A percentile compares a stretch with the other conserved stretches of the same genome.
Conservation (phyloP, 192 early-diverging fungal genomes). For the Neocallimastix lanati region DNA sequence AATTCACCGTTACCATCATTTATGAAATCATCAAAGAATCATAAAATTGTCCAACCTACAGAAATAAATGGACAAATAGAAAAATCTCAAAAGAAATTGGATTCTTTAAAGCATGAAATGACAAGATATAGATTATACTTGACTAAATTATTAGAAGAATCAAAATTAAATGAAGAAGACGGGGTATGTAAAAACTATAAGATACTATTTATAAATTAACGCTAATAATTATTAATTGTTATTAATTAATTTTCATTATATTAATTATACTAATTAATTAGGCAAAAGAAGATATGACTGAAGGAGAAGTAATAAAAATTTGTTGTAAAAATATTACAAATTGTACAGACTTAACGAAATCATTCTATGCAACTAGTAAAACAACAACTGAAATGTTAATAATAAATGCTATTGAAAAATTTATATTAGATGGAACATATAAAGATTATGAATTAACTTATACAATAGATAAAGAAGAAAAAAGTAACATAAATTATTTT, state of each 20-base stretch:
- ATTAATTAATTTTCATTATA: too few species aligned
- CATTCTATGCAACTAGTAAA: neutral
- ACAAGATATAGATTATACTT: constrained; percentile 2
- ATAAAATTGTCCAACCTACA: neutral
- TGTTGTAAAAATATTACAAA: neutral
- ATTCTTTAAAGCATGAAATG: constrained; percentile 4
- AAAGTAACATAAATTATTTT: neutral
- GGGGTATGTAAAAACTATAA: too few species aligned
- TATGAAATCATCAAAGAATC: neutral
- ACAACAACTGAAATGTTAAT: neutral
- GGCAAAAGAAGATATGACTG: neutral
- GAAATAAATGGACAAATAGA: neutral
- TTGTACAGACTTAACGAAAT: neutral
- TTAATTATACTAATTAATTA: too few species aligned
- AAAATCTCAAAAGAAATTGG: constrained; percentile 1
- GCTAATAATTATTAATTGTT: too few species aligned
- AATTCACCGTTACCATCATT: neutral
- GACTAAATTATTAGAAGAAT: neutral
- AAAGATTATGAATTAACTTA: neutral
- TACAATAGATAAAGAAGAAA: neutral
- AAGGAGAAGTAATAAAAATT: neutral
- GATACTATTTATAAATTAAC: too few species aligned
- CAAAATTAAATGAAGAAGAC: neutral
- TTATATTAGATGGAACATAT: neutral
- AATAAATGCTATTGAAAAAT: neutral